Percentiles rank a stretch among this genome's conserved stretches.
Conservation (phyloP, 306 rosid species). For the Benincasa hispida region DNA sequence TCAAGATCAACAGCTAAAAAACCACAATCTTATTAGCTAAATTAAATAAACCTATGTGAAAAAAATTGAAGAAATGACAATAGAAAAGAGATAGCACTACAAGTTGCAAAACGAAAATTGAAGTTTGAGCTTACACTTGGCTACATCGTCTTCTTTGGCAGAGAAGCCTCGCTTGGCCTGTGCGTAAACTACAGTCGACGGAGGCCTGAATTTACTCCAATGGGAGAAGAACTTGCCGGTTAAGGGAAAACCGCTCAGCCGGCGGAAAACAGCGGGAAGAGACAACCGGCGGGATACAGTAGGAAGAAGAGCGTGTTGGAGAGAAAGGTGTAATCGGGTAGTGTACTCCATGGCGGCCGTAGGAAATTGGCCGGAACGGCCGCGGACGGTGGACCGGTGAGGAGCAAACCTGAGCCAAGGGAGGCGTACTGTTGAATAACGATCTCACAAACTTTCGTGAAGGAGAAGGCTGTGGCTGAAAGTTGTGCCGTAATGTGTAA, state of each 20-base stretch:
- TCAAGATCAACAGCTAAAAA: slow-evolving; percentile 50
- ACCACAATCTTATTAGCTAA: not conserved
- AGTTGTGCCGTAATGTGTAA: not conserved
- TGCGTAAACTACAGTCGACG: slow-evolving; percentile 18
- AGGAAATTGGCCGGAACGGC: not conserved
- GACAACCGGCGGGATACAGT: slow-evolving; percentile 10
- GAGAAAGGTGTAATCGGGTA: slow-evolving; percentile 14
- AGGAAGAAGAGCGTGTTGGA: slow-evolving; percentile 12
- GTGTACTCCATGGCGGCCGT: slow-evolving; percentile 41
- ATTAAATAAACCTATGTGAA: not conserved
- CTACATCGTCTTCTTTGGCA: slow-evolving; percentile 35
- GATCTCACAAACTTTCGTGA: not conserved
- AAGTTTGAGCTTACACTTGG: slow-evolving; percentile 42
- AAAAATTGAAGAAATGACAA: not conserved
- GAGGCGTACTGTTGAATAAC: not conserved
- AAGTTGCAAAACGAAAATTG: not conserved
- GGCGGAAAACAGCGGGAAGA: slow-evolving; percentile 22
- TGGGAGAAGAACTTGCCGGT: slow-evolving; percentile 12
- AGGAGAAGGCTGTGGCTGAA: not conserved
- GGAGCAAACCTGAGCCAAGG: not conserved
- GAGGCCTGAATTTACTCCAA: not conserved
- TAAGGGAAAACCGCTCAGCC: slow-evolving; percentile 14
- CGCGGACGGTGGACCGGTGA: not conserved
- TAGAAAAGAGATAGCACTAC: not conserved
- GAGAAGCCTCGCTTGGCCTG: slow-evolving; percentile 43